phyloP scores from a whole-genome alignment of 164 flowering plant species.

The Stephania japonica region DNA sequence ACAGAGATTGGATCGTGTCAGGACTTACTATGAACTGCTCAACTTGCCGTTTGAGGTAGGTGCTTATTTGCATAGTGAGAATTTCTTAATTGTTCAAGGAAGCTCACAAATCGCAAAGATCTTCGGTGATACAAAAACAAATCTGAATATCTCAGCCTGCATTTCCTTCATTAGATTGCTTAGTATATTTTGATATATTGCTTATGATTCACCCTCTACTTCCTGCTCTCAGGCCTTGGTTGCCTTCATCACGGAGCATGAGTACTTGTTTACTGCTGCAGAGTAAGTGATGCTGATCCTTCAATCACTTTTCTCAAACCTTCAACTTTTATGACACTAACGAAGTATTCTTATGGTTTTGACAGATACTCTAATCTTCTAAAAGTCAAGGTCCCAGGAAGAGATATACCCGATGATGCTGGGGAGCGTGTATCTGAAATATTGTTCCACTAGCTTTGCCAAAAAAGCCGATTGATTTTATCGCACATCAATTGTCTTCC shows the following conservation, averaged over 20 bases:
- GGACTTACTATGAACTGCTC: slow-evolving; percentile 86
- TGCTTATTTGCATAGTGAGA: neutral
- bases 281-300: slow-evolving; percentile 54
- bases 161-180: neutral
- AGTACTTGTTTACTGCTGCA: slow-evolving; percentile 51
- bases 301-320: neutral
- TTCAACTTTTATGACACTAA: neutral
- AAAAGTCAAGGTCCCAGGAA: slow-evolving; percentile 87
- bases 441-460: slow-evolving; percentile 32
- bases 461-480: neutral
- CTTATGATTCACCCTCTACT: neutral
- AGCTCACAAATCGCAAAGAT: neutral
- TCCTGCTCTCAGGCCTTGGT: slow-evolving; percentile 68
- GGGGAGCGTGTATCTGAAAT: slow-evolving; percentile 59
- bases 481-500: neutral
- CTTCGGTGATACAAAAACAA: neutral
- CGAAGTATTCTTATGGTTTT: slow-evolving; percentile 7
- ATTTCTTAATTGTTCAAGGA: neutral
- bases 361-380: slow-evolving; percentile 77
- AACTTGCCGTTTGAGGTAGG: slow-evolving; percentile 91
- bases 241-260: slow-evolving; percentile 87
- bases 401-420: slow-evolving; percentile 83
- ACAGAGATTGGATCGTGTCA: slow-evolving; percentile 78
- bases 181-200: neutral
- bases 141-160: slow-evolving; percentile 3